A percentile compares a stretch with the other conserved stretches of the same genome.
These are phyloP conservation scores for Trametes meyenii DNA, from an alignment of 768 basidiomycete species.

Conservation along the genomic window DNA sequence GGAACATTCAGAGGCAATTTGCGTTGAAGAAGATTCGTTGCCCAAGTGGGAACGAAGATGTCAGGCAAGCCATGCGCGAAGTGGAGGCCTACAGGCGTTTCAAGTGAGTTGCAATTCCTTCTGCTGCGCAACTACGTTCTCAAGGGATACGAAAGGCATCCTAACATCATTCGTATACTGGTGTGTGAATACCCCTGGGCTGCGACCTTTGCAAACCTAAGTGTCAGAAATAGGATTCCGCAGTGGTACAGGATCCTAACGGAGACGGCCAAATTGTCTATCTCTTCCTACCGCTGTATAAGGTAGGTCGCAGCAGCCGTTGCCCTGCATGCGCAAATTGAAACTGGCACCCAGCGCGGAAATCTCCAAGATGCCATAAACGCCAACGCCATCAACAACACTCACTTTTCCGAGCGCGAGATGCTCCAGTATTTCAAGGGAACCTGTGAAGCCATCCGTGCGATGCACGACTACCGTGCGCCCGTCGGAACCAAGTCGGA, in stretches of 20 bases:
- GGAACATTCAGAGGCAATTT: constrained; percentile 69
- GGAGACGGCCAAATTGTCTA: constrained; percentile 96
- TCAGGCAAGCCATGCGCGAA: constrained; percentile 87
- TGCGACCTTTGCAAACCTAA: not conserved
- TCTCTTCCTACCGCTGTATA: constrained; percentile 92
- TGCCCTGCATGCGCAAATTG: not conserved
- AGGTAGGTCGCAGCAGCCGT: constrained; percentile 46
- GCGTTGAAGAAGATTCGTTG: constrained; percentile 97
- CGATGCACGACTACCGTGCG: constrained; percentile 89
- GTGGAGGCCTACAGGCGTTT: constrained; percentile 95
- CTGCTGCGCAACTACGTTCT: not conserved
- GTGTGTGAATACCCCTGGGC: constrained; percentile 37
- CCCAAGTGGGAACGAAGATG: constrained; percentile 84
- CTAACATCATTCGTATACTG: constrained; percentile 94
- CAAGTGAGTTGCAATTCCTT: constrained; percentile 56
- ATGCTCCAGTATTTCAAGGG: constrained; percentile 92
- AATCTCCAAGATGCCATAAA: constrained; percentile 97
- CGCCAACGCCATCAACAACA: constrained; percentile 77
- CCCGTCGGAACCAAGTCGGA: constrained; percentile 39
- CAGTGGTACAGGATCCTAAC: constrained; percentile 90
- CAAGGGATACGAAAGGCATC: constrained; percentile 59
- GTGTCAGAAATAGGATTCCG: constrained; percentile 68
- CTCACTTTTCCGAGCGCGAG: constrained; percentile 84
- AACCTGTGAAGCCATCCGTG: constrained; percentile 90
- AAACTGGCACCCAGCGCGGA: constrained; percentile 57